These are phyloP conservation scores for Cryphonectria naterciae DNA, from an alignment of 2,329 filamentous ascomycete species.

Conservation along the genomic window DNA sequence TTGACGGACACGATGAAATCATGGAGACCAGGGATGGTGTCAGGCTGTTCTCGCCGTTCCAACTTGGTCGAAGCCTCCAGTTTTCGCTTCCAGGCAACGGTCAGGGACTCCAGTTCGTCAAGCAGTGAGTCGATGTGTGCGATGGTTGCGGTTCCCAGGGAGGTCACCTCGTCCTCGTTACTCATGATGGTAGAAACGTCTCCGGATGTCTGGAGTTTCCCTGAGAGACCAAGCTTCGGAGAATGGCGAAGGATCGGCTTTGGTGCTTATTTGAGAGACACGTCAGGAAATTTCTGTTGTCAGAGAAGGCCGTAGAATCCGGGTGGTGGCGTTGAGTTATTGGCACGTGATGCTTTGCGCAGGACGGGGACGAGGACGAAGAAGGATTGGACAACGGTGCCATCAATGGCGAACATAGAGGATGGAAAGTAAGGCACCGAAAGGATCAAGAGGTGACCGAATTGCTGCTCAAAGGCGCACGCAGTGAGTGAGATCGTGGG, in stretches of 20 bases:
- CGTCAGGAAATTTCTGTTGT: neutral
- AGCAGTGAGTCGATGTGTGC: conserved; percentile 22
- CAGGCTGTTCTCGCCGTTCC: conserved; percentile 27
- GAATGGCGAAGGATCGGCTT: neutral
- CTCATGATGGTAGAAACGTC: conserved; percentile 7
- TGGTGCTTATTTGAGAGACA: neutral
- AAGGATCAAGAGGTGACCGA: neutral
- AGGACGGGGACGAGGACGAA: neutral
- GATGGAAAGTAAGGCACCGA: neutral
- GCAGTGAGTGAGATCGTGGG: neutral
- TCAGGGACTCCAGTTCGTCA: conserved; percentile 24
- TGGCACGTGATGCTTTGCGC: neutral
- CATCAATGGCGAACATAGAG: neutral
- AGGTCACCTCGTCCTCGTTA: conserved; percentile 9
- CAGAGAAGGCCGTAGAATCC: neutral
- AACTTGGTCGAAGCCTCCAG: conserved; percentile 21
- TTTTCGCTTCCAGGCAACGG: conserved; percentile 24
- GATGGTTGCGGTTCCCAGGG: conserved; percentile 17
- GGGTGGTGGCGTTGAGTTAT: neutral
- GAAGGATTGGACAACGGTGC: neutral
- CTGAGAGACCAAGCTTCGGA: neutral
- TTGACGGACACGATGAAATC: conserved; percentile 28
- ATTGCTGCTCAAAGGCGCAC: neutral
- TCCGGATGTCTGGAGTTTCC: neutral
- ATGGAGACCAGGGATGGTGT: conserved; percentile 27